Evolutionary conservation across 768 basidiomycete species (phyloP), one percentile per base, ranked within the genome.

Genomic region (Podaxis sp.): DNA sequence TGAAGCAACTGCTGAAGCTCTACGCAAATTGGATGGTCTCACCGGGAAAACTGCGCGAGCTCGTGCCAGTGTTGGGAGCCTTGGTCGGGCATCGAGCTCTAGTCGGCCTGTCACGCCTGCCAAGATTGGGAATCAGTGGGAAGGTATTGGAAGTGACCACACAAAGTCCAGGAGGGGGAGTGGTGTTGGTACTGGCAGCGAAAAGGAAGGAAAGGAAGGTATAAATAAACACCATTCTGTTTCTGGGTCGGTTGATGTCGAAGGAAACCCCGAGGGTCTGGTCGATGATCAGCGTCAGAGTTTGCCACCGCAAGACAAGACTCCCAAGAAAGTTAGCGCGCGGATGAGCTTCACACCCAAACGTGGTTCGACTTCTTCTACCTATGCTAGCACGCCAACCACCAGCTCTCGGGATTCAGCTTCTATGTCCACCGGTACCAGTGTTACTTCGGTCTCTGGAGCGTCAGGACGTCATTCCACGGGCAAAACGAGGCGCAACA

Each of bases 1-100:
- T 70, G 88, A 92, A 68, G 89, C 89, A 15, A 95, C 96, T 6
- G 92, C 87, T 6, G 95, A 96, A 69, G 93, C 94, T 8, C 80
- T 99, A 39, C 86, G 95, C 59, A 97, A 96, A 76, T 76, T 99
- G 26, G 96, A 99, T 69, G 96, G 96, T 0, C 73, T 97, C 11
- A 84, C 85, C 11, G 89, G 89, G 1, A 92, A 90, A 71, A 87
- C 83, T 40, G 85, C 89, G 9, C 85, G 90, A 53, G 85, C 90
- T 11, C 85, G 93, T 26, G 88, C 90, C 3, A 94, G 93, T 68
- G 79, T 93, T 62, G 82, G 82, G 54, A 93, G 88, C 72, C 81
- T 90, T 54, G 87, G 88, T 65, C 86, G 88, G 19, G 81, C 86
- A 48, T 81, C 84, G 7, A 83, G 82, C 68, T 77, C 82, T 56